Percentiles rank a stretch among this genome's conserved stretches.
phyloP scores from a whole-genome alignment of 495 filamentous ascomycete genomes.

The Aspergillus coremiiformis region DNA sequence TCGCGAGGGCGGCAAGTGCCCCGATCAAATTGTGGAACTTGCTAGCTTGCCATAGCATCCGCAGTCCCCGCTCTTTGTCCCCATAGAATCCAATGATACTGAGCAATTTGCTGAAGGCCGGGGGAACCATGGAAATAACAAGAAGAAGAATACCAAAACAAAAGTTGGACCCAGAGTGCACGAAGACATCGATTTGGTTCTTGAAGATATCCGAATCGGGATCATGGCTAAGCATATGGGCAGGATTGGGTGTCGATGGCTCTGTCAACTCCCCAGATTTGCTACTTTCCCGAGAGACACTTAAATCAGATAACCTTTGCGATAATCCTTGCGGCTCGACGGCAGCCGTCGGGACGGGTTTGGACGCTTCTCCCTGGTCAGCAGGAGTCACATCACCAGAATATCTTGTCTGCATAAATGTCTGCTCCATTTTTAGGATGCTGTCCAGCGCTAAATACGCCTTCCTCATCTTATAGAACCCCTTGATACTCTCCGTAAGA shows the following conservation, averaged over 20 bases:
- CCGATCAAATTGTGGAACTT: constrained; percentile 86
- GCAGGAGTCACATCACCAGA: constrained; percentile 10
- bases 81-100: constrained; percentile 88
- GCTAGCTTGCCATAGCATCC: constrained; percentile 87
- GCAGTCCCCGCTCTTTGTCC: constrained; percentile 73
- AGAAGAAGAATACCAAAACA: constrained; percentile 83
- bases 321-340: constrained; percentile 18
- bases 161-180: constrained; percentile 79
- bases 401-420: constrained; percentile 40
- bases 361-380: constrained; percentile 1
- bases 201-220: constrained; percentile 52
- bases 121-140: constrained; percentile 84
- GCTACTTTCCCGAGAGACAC: constrained; percentile 13
- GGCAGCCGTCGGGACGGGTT: background rate
- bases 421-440: constrained; percentile 58
- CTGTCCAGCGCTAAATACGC: constrained; percentile 78
- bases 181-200: constrained; percentile 71
- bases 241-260: constrained; percentile 13
- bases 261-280: background rate
- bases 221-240: constrained; percentile 37
- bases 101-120: constrained; percentile 75
- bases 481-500: constrained; percentile 81
- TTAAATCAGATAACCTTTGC: constrained; percentile 27
- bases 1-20: constrained; percentile 72
- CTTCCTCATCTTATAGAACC: constrained; percentile 88